These are phyloP conservation scores for Penicillium subrubescens DNA, from an alignment of 495 filamentous ascomycete species.

Conservation along the genomic window DNA sequence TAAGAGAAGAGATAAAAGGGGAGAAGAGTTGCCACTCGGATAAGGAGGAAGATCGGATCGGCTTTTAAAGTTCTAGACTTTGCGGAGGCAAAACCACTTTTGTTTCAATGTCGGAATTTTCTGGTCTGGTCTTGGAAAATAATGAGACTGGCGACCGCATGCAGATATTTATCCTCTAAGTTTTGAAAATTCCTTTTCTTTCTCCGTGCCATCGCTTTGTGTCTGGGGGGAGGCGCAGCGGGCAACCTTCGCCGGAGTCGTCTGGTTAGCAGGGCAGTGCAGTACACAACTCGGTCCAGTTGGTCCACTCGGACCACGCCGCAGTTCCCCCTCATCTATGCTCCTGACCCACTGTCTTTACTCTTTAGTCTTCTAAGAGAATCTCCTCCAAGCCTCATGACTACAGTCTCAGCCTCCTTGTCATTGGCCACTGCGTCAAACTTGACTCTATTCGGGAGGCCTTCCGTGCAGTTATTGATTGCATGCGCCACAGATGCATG, in stretches of 20 bases:
- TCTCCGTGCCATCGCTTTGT: background rate
- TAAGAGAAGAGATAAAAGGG: constrained; percentile 20
- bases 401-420: background rate
- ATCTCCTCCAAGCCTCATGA: background rate
- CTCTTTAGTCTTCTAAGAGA: background rate
- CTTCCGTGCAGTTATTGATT: background rate
- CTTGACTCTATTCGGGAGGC: background rate
- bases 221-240: constrained; percentile 6
- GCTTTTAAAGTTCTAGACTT: constrained; percentile 13
- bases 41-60: constrained; percentile 7
- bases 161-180: constrained; percentile 3
- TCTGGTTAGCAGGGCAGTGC: constrained; percentile 4
- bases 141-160: background rate
- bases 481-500: constrained; percentile 9
- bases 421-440: constrained; percentile 3
- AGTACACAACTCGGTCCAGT: too few species aligned
- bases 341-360: background rate
- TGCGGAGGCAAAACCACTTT: constrained; percentile 7
- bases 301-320: constrained; percentile 9
- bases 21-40: constrained; percentile 22
- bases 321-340: background rate
- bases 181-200: background rate
- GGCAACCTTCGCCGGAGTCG: background rate
- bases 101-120: background rate
- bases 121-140: background rate